Evolutionary conservation across 2,329 filamentous ascomycete genomes (phyloP).

Genomic region (Mariannaea elegans): DNA sequence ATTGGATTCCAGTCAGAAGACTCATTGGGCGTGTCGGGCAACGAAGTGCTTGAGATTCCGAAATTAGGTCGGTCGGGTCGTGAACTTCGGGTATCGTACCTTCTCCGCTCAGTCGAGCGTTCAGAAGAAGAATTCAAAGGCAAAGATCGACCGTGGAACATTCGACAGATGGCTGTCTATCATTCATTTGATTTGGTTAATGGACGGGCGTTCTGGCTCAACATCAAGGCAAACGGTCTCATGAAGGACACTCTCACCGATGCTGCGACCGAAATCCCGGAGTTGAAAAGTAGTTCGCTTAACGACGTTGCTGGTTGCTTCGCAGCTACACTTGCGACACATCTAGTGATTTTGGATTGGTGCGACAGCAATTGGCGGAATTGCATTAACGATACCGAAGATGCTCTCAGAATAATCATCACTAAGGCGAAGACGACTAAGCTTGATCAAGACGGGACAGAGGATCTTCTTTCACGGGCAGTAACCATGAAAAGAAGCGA

Average conservation of each 20-base stretch:
- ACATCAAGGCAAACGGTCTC: conserved; percentile 19
- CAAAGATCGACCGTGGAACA: background rate
- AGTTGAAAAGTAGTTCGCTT: background rate
- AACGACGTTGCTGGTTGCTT: background rate
- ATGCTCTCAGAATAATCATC: conserved; percentile 4
- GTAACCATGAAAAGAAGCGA: background rate
- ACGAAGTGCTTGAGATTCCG: background rate
- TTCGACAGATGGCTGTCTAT: conserved; percentile 26
- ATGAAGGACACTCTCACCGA: conserved; percentile 18
- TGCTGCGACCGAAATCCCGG: background rate
- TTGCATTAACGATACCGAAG: conserved; percentile 23
- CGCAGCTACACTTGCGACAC: conserved; percentile 9
- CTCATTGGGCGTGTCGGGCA: background rate
- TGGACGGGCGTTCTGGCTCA: conserved; percentile 19
- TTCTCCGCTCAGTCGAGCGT: conserved; percentile 17
- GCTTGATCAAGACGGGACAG: background rate
- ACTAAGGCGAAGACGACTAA: conserved; percentile 17
- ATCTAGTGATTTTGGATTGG: conserved; percentile 18
- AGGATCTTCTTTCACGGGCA: background rate
- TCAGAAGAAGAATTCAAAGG: background rate
- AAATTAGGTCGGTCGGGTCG: conserved; percentile 15
- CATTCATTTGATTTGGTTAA: conserved; percentile 25
- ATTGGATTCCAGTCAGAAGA: conserved; percentile 13
- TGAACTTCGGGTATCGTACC: conserved; percentile 18
- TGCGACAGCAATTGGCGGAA: conserved; percentile 23